Conservation (phyloP, 2,329 filamentous ascomycete species). For the Aspergillus aculeatinus region DNA sequence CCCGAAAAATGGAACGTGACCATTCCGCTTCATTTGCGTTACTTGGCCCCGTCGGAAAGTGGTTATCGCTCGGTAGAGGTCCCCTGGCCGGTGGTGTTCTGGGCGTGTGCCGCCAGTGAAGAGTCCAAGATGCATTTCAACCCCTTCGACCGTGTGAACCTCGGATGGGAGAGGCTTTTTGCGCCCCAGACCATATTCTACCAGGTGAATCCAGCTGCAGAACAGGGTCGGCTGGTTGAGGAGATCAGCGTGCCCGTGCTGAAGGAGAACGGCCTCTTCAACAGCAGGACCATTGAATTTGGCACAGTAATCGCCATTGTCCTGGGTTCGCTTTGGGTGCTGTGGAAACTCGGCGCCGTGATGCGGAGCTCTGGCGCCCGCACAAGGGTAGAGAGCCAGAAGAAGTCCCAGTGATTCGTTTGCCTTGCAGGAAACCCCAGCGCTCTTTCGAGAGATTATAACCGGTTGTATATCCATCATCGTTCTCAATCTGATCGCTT, state of each 20-base stretch:
- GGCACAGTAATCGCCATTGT: constrained; percentile 61
- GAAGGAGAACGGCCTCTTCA: constrained; percentile 45
- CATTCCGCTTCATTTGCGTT: constrained; percentile 83
- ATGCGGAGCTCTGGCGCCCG: constrained; percentile 24
- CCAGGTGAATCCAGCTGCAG: constrained; percentile 60
- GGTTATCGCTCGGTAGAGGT: constrained; percentile 60
- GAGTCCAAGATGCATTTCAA: constrained; percentile 68
- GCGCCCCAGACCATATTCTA: constrained; percentile 76
- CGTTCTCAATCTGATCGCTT: background rate
- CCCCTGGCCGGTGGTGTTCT: constrained; percentile 83
- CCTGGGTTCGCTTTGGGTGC: constrained; percentile 68
- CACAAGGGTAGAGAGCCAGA: constrained; percentile 13
- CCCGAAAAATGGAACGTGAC: constrained; percentile 37
- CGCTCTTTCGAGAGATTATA: background rate
- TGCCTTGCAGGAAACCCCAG: background rate
- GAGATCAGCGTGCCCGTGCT: constrained; percentile 65
- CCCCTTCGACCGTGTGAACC: constrained; percentile 78
- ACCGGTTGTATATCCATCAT: background rate
- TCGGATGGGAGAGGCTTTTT: constrained; percentile 87
- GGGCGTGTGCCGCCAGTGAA: constrained; percentile 70
- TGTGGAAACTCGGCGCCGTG: constrained; percentile 56
- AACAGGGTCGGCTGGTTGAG: constrained; percentile 48
- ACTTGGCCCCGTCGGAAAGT: constrained; percentile 62
- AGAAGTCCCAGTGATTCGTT: constrained; percentile 28
- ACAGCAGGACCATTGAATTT: constrained; percentile 43